phyloP scores from a whole-genome alignment of 1,139 yeast species.

The Martiniozyma asiatica region DNA sequence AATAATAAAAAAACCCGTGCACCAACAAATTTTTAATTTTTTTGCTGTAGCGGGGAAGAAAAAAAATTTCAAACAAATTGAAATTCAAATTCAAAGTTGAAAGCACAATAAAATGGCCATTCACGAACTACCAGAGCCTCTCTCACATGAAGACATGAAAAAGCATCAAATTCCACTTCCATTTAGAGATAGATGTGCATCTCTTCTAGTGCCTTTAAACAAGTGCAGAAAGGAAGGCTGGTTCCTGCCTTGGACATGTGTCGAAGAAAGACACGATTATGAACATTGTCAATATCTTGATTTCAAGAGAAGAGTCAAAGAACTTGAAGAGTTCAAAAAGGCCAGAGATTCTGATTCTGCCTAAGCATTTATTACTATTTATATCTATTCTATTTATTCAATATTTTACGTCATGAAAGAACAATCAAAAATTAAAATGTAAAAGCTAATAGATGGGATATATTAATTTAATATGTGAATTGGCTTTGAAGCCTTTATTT shows the following conservation, averaged over 20 bases:
- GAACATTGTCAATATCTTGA: constrained; percentile 81
- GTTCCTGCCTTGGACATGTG: constrained; percentile 60
- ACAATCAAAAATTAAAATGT: too few species aligned
- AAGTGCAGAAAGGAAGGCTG: constrained; percentile 44
- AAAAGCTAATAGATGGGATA: too few species aligned
- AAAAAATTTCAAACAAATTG: not conserved
- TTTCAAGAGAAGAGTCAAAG: constrained; percentile 70
- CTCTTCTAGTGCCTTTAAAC: constrained; percentile 55
- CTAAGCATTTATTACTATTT: too few species aligned
- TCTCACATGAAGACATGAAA: constrained; percentile 78
- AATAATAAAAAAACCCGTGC: too few species aligned
- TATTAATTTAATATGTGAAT: too few species aligned
- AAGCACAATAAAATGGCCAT: constrained; percentile 19
- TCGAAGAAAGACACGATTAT: constrained; percentile 71
- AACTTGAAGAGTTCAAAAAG: constrained; percentile 47
- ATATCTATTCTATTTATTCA: too few species aligned
- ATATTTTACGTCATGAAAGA: too few species aligned
- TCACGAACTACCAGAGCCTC: constrained; percentile 32
- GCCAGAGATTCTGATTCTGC: constrained; percentile 19
- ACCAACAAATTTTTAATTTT: too few species aligned
- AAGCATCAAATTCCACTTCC: constrained; percentile 67
- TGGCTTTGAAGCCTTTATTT: too few species aligned
- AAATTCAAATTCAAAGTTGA: not conserved
- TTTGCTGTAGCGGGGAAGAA: too few species aligned
- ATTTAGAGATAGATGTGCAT: constrained; percentile 82